These are phyloP conservation scores for Chalciporus sphaerocephalus DNA, from an alignment of 768 basidiomycete species.

Conservation along the genomic window DNA sequence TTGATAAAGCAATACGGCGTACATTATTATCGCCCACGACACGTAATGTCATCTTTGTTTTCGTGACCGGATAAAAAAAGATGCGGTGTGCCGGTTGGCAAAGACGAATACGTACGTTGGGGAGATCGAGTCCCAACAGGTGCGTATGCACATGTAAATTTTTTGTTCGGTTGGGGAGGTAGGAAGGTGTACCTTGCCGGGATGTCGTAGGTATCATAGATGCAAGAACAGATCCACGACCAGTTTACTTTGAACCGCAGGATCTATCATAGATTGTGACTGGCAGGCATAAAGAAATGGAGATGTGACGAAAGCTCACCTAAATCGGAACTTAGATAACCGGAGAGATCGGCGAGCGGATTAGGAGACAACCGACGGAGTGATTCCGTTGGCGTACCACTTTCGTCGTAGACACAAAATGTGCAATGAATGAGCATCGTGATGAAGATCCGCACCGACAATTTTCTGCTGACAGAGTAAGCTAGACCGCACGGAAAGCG, in stretches of 20 bases:
- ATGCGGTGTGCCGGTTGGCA: conserved; percentile 11
- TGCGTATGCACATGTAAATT: conserved; percentile 5
- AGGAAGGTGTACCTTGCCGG: conserved; percentile 10
- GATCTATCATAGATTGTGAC: neutral
- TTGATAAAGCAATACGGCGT: conserved; percentile 17
- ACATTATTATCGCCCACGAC: too few relatives aligned
- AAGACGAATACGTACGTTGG: conserved; percentile 17
- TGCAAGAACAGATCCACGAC: conserved; percentile 13
- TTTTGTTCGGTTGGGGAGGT: conserved; percentile 2
- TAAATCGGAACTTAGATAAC: conserved; percentile 1
- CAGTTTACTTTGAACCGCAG: conserved; percentile 4
- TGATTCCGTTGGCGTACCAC: neutral
- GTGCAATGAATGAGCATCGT: neutral
- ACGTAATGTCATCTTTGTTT: conserved; percentile 6
- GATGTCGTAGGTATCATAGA: conserved; percentile 6
- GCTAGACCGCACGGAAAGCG: neutral
- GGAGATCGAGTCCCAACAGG: conserved; percentile 12
- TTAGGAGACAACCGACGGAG: conserved; percentile 3
- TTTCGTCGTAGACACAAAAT: neutral
- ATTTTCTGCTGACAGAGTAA: neutral
- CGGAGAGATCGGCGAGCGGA: conserved; percentile 4
- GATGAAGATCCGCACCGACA: neutral
- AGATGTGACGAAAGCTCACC: conserved; percentile 2
- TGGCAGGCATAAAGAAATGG: neutral
- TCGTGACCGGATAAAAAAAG: conserved; percentile 13